phyloP scores from a whole-genome alignment of 2,329 filamentous ascomycete genomes.

The Capronia americana region DNA sequence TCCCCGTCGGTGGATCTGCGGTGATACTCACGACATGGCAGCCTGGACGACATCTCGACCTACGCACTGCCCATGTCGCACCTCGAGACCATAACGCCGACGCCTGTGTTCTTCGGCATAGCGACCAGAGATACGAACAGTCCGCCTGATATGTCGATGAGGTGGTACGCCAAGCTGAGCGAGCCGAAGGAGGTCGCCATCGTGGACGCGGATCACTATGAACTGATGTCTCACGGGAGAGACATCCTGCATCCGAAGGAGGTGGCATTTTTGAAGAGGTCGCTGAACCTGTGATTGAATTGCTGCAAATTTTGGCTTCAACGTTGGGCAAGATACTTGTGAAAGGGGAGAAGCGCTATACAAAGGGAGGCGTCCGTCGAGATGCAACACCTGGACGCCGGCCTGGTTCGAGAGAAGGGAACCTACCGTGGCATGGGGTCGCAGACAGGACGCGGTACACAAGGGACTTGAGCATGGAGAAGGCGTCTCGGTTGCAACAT shows the following conservation, averaged over 20 bases:
- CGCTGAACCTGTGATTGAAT: constrained; percentile 12
- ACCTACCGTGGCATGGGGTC: too few relatives aligned
- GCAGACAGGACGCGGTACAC: too few relatives aligned
- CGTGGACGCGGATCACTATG: constrained; percentile 48
- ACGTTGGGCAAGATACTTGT: too few relatives aligned
- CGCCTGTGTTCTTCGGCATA: constrained; percentile 48
- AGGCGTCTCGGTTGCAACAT: too few relatives aligned
- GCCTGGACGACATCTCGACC: constrained; percentile 29
- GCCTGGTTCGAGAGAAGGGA: too few relatives aligned
- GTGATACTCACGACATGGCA: constrained; percentile 9
- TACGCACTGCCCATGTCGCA: constrained; percentile 37
- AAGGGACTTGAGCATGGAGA: too few relatives aligned
- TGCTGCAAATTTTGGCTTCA: too few relatives aligned
- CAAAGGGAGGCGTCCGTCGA: too few relatives aligned
- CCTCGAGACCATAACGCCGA: constrained; percentile 46
- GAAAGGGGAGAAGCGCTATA: too few relatives aligned
- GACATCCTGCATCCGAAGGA: constrained; percentile 41
- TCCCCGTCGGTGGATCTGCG: neutral
- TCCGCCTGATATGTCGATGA: constrained; percentile 43
- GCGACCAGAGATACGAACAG: constrained; percentile 44
- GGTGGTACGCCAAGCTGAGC: constrained; percentile 43
- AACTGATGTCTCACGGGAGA: constrained; percentile 44
- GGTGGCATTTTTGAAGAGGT: constrained; percentile 43
- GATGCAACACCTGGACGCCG: too few relatives aligned
- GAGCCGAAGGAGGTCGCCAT: constrained; percentile 49